Base-by-base conservation (phyloP, 1,284 basidiomycete species). In the Hymenochaete sp. region DNA sequence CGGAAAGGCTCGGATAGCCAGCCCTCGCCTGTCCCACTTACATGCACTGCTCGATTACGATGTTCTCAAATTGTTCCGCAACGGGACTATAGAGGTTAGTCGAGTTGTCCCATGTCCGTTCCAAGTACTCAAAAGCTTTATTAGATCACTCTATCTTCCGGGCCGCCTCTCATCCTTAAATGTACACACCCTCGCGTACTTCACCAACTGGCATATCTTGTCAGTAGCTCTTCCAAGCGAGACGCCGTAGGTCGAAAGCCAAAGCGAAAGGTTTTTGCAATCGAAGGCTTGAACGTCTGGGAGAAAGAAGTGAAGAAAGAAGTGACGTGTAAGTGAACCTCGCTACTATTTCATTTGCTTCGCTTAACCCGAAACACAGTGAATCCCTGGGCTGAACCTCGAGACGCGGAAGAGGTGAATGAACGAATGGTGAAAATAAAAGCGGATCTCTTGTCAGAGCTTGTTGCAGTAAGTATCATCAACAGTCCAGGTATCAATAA, bases 181-280 rank as follows among this genome's bases (percentile, higher is more conserved):
- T 68, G 70, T 2, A 84, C 82, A 3, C 82, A 83, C 53, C 82
- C 84, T 0, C 71, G 77, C 2, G 60, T 79, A 4, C 56, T 86
- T 0, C 78, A 76, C 49, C 59, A 75, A 14, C 65, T 86, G 4
- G 76, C 73, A 0, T 85, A 80, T 58, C 70, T 86, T 5, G 63
- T 83, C 21, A 80, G 75, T 52, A 71, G 72, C 8, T 62, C 74
- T 1, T 72, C 80, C 1, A 83, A 83, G 55, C 73, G 79, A 10
- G 82, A 87, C 55, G 72, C 78, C 0, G 73, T 80, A 0, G 84
- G 82, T 26, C 67, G 82, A 14, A 79, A 75, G 47, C 83, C 83
- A 2, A 82, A 80, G 60, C 70, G 79, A 48, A 77, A 73, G 43
- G 65, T 82, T 0, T 87, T 84, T 62, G 76, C 81, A 0, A 59